Base-by-base conservation (phyloP, 2,329 filamentous ascomycete species). In the Penicillium sp. region DNA sequence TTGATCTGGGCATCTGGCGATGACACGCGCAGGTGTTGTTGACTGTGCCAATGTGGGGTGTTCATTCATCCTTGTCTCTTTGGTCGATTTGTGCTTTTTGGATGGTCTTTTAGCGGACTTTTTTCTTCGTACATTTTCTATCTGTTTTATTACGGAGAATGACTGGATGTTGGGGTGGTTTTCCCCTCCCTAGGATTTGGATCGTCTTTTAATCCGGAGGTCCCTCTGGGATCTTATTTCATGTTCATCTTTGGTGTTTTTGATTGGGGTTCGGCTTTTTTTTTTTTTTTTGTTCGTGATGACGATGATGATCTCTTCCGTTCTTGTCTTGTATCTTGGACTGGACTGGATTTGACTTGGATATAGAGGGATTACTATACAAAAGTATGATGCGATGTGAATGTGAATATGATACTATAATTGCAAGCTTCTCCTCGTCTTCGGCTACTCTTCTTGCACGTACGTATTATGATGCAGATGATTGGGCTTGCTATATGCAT, bases 121-220 rank as follows among this genome's bases (percentile, higher is more conserved):
- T 50, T 54, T 49, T 39, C n/a, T n/a, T n/a, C n/a, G n/a, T 22
- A 22, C 3, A 44, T 47, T 59, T 57, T 35, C 33, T 35, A 55
- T 61, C 40, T 60, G 57, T 61, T 54, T 54, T 54, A 56, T 53
- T 60, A 61, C 46, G 27, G 33, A 35, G 18, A 47, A 46, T n/a
- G 36, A 51, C 19, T 36, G 31, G 22, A 37, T n/a, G 19, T 7
- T 19, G n/a, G 19, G 22, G 49, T 24, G 31, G 9, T 22, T 11
- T n/a, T 41, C 19, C 11, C 13, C 36, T 44, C 3, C 9, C 35
- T 22, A 14, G n/a, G 44, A 47, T 43, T 56, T n/a, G 7, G n/a
- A 24, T 54, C 37, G 0, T 41, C 33, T 18, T 40, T 33, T 31
- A 18, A 22, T 27, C 18, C 13, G 22, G 19, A 22, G 19, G 22